These are phyloP conservation scores for Cryptomeria japonica DNA, from an alignment of 75 land plant species.

Conservation along the genomic window DNA sequence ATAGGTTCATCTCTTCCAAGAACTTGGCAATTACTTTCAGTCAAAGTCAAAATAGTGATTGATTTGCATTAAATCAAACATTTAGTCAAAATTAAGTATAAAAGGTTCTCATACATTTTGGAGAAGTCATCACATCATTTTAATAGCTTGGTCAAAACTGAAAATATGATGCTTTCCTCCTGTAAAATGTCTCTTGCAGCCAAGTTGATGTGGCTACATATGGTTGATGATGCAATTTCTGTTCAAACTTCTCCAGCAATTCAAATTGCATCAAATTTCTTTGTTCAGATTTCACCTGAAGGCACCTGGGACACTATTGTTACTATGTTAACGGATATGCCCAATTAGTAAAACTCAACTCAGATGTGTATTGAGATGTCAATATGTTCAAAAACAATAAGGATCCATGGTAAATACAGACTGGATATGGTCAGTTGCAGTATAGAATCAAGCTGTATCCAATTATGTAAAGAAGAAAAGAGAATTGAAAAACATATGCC, in stretches of 20 bases:
- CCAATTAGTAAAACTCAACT: no score
- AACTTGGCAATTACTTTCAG: not conserved
- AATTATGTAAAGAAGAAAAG: not conserved
- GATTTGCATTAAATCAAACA: not conserved
- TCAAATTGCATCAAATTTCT: not conserved
- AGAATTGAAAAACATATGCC: not conserved
- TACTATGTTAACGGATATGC: not conserved
- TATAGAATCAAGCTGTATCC: not conserved
- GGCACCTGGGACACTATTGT: not conserved
- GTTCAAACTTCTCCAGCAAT: not conserved
- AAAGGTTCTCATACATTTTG: not conserved
- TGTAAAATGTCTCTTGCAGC: not conserved
- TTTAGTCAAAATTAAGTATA: not conserved
- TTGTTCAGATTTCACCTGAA: not conserved
- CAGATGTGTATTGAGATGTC: no score
- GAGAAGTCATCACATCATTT: not conserved
- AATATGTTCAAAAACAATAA: not conserved
- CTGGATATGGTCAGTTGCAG: not conserved
- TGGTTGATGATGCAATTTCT: not conserved
- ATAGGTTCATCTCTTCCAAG: not conserved
- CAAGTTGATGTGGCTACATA: not conserved
- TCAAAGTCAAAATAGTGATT: not conserved
- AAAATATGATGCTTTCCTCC: not conserved
- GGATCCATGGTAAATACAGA: not conserved
- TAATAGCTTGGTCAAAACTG: not conserved